A percentile compares a stretch with the other conserved stretches of the same genome.
phyloP scores from a whole-genome alignment of 345 rosid species.

The Populus pruinosa region DNA sequence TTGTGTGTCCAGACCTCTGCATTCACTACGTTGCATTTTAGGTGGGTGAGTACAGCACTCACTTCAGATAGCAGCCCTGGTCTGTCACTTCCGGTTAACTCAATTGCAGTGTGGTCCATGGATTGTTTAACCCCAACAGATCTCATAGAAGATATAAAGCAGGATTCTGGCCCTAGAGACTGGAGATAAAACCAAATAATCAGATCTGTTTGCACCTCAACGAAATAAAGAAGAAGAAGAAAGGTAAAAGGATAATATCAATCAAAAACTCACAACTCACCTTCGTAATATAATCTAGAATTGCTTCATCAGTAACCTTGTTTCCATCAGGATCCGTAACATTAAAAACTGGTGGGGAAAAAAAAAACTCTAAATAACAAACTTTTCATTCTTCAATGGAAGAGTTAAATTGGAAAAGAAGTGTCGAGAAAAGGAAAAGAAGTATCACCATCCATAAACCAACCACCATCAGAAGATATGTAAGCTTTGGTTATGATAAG shows the following conservation, averaged over 20 bases:
- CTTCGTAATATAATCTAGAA: constrained; percentile 71
- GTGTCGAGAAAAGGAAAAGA: constrained; percentile 3
- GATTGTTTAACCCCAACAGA: constrained; percentile 69
- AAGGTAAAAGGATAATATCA: not conserved
- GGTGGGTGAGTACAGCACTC: constrained; percentile 75
- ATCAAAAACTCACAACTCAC: constrained; percentile 34
- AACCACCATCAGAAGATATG: constrained; percentile 92
- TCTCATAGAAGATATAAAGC: constrained; percentile 63
- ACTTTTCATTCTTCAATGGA: not conserved
- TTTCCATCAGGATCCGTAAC: constrained; percentile 85
- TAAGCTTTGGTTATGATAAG: constrained; percentile 80
- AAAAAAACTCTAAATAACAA: constrained; percentile 11
- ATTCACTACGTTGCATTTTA: constrained; percentile 70
- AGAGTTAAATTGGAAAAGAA: not conserved
- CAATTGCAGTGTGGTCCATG: constrained; percentile 68
- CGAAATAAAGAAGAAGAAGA: not conserved
- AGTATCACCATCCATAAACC: constrained; percentile 95
- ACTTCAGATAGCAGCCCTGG: constrained; percentile 91
- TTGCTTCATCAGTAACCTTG: constrained; percentile 69
- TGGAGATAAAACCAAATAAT: constrained; percentile 27
- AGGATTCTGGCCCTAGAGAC: constrained; percentile 82
- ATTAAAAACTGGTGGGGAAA: constrained; percentile 58
- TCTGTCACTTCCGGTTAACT: constrained; percentile 84
- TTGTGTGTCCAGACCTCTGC: constrained; percentile 98
- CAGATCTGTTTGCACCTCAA: constrained; percentile 4